Conservation (phyloP, 192 early-diverging fungal species). For the Spizellomyces punctatus region DNA sequence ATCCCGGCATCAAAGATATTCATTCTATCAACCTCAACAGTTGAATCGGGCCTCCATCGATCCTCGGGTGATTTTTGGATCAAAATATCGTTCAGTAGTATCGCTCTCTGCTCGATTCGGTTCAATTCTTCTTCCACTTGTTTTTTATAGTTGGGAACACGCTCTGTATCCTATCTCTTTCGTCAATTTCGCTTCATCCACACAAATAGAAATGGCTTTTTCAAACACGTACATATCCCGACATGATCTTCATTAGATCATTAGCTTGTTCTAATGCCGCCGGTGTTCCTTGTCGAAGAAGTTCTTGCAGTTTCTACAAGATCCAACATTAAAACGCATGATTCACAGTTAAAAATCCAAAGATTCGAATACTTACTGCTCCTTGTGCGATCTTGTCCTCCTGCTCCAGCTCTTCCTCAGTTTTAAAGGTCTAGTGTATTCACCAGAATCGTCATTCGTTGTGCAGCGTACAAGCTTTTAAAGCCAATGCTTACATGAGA, state of each 20-base stretch:
- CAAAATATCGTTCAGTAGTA: constrained; percentile 80
- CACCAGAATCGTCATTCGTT: background rate
- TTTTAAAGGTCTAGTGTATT: constrained; percentile 70
- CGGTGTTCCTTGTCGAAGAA: constrained; percentile 91
- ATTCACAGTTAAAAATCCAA: background rate
- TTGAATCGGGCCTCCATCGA: constrained; percentile 29
- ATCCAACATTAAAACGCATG: constrained; percentile 39
- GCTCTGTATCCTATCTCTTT: constrained; percentile 39
- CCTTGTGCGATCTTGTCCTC: constrained; percentile 87
- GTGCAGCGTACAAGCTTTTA: background rate
- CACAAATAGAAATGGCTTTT: background rate
- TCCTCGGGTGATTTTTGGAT: constrained; percentile 64
- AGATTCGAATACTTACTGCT: constrained; percentile 54
- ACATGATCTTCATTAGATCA: constrained; percentile 96
- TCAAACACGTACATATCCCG: constrained; percentile 78
- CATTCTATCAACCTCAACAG: constrained; percentile 28
- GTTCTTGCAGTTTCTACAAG: constrained; percentile 88
- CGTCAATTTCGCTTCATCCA: background rate
- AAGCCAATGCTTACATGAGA: constrained; percentile 15
- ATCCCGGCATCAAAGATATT: no score
- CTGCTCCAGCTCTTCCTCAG: constrained; percentile 91
- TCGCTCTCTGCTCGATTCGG: constrained; percentile 74
- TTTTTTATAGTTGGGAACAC: constrained; percentile 80
- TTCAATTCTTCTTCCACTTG: constrained; percentile 81
- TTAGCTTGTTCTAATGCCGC: constrained; percentile 95